Evolutionary conservation across 2,329 filamentous ascomycete species (phyloP).

Genomic region (Cyphellophora europaea): DNA sequence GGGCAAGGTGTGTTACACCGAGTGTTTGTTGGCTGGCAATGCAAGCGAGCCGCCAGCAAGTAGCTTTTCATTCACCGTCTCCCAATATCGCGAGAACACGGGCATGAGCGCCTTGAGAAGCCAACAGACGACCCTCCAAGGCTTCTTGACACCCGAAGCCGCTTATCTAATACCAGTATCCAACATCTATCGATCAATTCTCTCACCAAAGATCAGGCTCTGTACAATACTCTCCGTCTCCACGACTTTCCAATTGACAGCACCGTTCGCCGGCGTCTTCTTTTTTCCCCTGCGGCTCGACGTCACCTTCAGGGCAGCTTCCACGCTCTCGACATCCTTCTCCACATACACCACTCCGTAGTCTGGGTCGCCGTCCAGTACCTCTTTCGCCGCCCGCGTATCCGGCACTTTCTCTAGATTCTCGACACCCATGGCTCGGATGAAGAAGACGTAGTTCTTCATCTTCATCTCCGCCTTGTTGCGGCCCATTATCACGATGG

Average conservation of each 20-base stretch:
- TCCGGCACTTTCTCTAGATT: conserved; percentile 57
- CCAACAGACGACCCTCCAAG: too few species aligned
- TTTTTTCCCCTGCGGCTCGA: conserved; percentile 2
- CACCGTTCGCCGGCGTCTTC: conserved; percentile 22
- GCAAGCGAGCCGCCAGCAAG: too few species aligned
- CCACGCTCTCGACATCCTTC: conserved; percentile 48
- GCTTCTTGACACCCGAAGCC: too few species aligned
- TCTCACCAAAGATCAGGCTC: conserved; percentile 77
- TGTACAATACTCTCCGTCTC: conserved; percentile 85
- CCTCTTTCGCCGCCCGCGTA: conserved; percentile 42
- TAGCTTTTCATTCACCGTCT: too few species aligned
- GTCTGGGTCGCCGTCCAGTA: conserved; percentile 8
- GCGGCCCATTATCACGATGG: conserved; percentile 64
- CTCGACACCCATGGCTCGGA: conserved; percentile 65
- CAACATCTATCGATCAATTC: too few species aligned
- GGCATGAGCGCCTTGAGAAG: too few species aligned
- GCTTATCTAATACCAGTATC: too few species aligned
- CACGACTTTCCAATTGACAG: conserved; percentile 44
- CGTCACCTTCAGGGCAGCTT: conserved; percentile 29
- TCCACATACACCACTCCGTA: conserved; percentile 79
- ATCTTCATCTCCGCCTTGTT: conserved; percentile 55
- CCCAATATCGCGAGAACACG: too few species aligned
- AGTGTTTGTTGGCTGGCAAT: too few species aligned
- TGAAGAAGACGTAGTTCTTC: conserved; percentile 69
- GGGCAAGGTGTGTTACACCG: too few species aligned